Evolutionary conservation across 192 early-diverging fungal genomes (phyloP).

Genomic region (Dissophora ornata): DNA sequence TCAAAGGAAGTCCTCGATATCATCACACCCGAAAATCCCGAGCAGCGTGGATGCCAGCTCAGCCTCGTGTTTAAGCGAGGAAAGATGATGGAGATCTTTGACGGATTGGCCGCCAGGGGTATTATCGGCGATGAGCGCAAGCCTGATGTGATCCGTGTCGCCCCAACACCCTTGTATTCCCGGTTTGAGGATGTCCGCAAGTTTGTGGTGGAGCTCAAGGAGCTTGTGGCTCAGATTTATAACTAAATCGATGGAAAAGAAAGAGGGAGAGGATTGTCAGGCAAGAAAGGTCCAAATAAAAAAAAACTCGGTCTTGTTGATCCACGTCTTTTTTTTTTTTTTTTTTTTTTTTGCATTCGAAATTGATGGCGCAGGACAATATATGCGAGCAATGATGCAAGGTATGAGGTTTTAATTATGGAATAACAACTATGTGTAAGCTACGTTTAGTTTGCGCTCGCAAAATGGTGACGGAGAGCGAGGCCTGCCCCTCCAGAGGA

Average conservation of each 20-base stretch:
- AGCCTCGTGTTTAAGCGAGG: conserved; percentile 72
- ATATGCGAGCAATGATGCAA: too few relatives aligned
- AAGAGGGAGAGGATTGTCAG: too few relatives aligned
- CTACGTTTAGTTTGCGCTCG: too few relatives aligned
- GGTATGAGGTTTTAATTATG: too few relatives aligned
- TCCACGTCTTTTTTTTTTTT: too few relatives aligned
- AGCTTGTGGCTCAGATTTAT: conserved; percentile 55
- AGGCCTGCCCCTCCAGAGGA: too few relatives aligned
- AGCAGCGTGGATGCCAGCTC: conserved; percentile 88
- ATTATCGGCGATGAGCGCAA: conserved; percentile 90
- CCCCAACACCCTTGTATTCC: conserved; percentile 93
- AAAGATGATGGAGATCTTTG: conserved; percentile 72
- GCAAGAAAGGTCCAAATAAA: too few relatives aligned
- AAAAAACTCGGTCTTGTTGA: too few relatives aligned
- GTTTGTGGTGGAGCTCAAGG: conserved; percentile 72
- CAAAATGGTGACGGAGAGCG: too few relatives aligned
- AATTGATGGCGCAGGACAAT: too few relatives aligned
- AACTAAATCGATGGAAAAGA: conserved; percentile 1
- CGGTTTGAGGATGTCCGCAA: conserved; percentile 82
- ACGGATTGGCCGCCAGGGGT: conserved; percentile 67
- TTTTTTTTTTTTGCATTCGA: too few relatives aligned
- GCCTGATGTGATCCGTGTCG: conserved; percentile 90
- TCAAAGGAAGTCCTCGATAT: conserved; percentile 57
- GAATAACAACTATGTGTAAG: too few relatives aligned
- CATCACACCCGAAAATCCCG: conserved; percentile 82